These are phyloP conservation scores for Babjeviella inositovora DNA, from an alignment of 805 yeast species.

Conservation along the genomic window DNA sequence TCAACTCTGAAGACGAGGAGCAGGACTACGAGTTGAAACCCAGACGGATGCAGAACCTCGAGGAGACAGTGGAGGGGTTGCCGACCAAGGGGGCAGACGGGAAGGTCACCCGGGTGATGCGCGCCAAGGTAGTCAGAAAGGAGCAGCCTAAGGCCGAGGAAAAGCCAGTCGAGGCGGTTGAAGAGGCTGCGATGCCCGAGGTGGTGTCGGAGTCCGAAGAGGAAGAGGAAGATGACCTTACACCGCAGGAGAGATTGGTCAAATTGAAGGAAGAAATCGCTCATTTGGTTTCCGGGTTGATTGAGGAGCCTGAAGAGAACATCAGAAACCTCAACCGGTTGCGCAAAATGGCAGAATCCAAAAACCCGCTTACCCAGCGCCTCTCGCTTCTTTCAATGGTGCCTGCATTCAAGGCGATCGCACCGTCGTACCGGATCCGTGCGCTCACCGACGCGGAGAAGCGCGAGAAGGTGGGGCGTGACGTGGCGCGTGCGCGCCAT, in stretches of 20 bases:
- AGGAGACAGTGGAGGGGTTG: constrained; percentile 41
- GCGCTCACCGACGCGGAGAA: constrained; percentile 71
- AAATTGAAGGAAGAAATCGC: constrained; percentile 76
- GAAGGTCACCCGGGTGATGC: constrained; percentile 48
- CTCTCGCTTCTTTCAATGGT: constrained; percentile 66
- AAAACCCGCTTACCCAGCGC: constrained; percentile 48
- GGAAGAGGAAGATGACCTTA: constrained; percentile 26
- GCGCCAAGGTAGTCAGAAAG: constrained; percentile 10
- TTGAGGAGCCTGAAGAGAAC: constrained; percentile 85
- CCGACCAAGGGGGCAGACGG: constrained; percentile 73
- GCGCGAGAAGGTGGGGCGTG: constrained; percentile 70
- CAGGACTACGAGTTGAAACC: constrained; percentile 69
- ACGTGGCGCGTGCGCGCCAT: constrained; percentile 58
- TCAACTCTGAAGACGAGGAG: constrained; percentile 56
- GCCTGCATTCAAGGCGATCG: constrained; percentile 69
- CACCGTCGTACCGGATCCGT: constrained; percentile 81
- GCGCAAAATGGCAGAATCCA: constrained; percentile 53
- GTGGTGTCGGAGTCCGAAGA: constrained; percentile 13
- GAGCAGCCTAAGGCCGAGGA: constrained; percentile 7
- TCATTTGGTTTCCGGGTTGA: constrained; percentile 54
- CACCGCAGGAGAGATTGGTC: constrained; percentile 35
- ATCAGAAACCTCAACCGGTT: constrained; percentile 46
- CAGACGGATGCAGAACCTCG: constrained; percentile 30
- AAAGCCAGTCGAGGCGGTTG: constrained; percentile 5
- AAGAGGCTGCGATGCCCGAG: constrained; percentile 5